Conservation (phyloP, 2,329 filamentous ascomycete species). For the Sporothrix protearum region DNA sequence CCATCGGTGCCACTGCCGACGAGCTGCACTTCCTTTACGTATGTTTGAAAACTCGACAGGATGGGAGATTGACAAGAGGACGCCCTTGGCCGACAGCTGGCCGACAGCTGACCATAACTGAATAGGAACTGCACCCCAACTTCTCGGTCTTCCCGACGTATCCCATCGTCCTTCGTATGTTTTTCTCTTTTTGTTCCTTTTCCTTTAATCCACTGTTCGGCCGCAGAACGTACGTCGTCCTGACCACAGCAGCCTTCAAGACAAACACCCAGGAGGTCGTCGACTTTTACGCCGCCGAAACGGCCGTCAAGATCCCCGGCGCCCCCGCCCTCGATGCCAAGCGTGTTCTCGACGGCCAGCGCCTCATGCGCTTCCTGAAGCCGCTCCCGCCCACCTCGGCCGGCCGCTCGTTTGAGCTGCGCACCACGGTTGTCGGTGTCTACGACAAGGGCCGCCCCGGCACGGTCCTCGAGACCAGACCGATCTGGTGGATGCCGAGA, state of each 20-base stretch:
- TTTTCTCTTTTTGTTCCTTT: not conserved
- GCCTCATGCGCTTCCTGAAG: conserved; percentile 72
- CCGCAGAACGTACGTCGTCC: not conserved
- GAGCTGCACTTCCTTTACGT: conserved; percentile 94
- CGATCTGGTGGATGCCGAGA: conserved; percentile 66
- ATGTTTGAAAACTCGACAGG: conserved; percentile 32
- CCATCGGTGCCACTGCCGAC: conserved; percentile 76
- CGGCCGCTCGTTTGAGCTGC: conserved; percentile 70
- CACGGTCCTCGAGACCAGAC: conserved; percentile 78
- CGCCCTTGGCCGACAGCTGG: too few species aligned
- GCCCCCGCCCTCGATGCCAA: conserved; percentile 72
- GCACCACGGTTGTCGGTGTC: conserved; percentile 74
- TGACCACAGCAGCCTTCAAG: conserved; percentile 64
- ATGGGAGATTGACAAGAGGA: not conserved
- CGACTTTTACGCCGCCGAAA: conserved; percentile 75
- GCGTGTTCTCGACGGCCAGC: conserved; percentile 79
- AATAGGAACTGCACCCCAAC: conserved; percentile 84
- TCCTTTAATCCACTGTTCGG: not conserved
- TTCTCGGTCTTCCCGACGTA: conserved; percentile 90
- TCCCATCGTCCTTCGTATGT: conserved; percentile 70
- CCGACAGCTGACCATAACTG: conserved; percentile 13
- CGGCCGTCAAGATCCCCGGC: conserved; percentile 64
- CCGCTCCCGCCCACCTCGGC: conserved; percentile 68
- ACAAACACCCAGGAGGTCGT: conserved; percentile 69
- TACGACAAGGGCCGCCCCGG: conserved; percentile 87